Evolutionary conservation across 208 protist genomes (phyloP).

Genomic region (Trypanosoma cruzi): DNA sequence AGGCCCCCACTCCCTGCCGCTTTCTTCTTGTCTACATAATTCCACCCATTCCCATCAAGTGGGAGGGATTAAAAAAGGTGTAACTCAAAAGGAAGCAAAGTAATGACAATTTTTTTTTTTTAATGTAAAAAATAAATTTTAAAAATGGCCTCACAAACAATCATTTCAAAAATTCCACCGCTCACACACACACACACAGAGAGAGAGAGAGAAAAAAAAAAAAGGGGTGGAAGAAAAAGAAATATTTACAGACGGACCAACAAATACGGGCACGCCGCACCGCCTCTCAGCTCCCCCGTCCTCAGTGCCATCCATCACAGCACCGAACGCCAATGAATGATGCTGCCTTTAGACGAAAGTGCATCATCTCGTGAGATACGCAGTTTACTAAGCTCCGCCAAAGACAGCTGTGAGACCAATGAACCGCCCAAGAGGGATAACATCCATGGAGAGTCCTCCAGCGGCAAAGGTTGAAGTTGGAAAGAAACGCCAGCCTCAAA

Average conservation of each 20-base stretch:
- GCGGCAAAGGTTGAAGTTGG: slow-evolving; percentile 33
- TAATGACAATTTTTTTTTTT: too few species aligned
- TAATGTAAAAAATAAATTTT: neutral
- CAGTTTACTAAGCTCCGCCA: slow-evolving; percentile 43
- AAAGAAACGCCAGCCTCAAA: slow-evolving; percentile 24
- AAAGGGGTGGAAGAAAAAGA: neutral
- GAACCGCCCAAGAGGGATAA: slow-evolving; percentile 59
- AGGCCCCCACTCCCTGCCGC: neutral
- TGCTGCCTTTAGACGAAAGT: slow-evolving; percentile 44
- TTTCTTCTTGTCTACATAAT: neutral
- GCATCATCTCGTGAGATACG: slow-evolving; percentile 49
- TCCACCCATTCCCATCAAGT: neutral
- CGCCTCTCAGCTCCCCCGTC: neutral
- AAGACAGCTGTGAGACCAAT: slow-evolving; percentile 45
- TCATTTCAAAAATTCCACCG: neutral
- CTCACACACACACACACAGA: too few species aligned
- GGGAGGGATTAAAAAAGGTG: neutral
- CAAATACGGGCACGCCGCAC: neutral
- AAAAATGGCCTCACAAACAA: neutral
- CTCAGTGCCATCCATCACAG: slow-evolving; percentile 23
- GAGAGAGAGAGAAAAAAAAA: slow-evolving; percentile 1
- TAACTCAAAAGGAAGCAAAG: neutral
- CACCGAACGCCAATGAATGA: slow-evolving; percentile 56
- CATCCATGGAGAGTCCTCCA: slow-evolving; percentile 49
- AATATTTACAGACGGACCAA: neutral